Conservation (phyloP, 164 flowering plant genomes). For the Euptelea pleiosperma region DNA sequence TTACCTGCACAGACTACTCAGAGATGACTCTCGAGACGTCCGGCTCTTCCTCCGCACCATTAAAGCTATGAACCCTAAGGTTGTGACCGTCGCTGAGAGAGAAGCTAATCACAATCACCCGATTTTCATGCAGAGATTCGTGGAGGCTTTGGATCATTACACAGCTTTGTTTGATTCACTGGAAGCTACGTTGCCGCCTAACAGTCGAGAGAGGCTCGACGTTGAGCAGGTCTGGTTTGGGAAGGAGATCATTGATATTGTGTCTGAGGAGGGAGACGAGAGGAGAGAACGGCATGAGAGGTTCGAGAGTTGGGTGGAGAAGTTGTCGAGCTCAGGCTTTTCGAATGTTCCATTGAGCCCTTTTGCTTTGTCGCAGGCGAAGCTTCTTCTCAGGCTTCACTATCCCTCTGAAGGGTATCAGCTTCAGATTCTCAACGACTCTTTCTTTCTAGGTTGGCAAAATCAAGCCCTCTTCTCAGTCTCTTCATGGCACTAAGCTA, state of each 20-base stretch:
- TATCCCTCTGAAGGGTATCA: constrained; percentile 93
- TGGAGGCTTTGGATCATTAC: constrained; percentile 76
- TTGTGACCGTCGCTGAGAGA: constrained; percentile 72
- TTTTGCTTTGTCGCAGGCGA: constrained; percentile 84
- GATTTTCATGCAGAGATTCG: constrained; percentile 49
- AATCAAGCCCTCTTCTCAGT: constrained; percentile 79
- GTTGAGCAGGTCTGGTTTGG: constrained; percentile 88
- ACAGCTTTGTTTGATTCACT: constrained; percentile 74
- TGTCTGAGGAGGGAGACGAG: constrained; percentile 51
- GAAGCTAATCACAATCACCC: constrained; percentile 78
- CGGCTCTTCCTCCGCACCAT: constrained; percentile 47
- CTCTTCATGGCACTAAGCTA: constrained; percentile 86
- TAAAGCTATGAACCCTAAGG: constrained; percentile 65
- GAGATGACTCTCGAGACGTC: constrained; percentile 29
- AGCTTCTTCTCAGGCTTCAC: constrained; percentile 77
- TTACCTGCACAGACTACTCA: constrained; percentile 58
- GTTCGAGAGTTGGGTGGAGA: constrained; percentile 69
- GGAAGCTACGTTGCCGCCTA: constrained; percentile 83
- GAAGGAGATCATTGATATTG: constrained; percentile 63
- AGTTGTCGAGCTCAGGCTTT: constrained; percentile 62
- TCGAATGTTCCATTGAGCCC: constrained; percentile 56
- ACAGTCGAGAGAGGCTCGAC: constrained; percentile 61
- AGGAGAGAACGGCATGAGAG: constrained; percentile 63
- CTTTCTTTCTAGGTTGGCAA: constrained; percentile 84
- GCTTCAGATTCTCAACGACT: constrained; percentile 46